Percentiles rank a stretch among this genome's conserved stretches.
Conservation (phyloP, 768 basidiomycete genomes). For the Glaciozyma antarctica region DNA sequence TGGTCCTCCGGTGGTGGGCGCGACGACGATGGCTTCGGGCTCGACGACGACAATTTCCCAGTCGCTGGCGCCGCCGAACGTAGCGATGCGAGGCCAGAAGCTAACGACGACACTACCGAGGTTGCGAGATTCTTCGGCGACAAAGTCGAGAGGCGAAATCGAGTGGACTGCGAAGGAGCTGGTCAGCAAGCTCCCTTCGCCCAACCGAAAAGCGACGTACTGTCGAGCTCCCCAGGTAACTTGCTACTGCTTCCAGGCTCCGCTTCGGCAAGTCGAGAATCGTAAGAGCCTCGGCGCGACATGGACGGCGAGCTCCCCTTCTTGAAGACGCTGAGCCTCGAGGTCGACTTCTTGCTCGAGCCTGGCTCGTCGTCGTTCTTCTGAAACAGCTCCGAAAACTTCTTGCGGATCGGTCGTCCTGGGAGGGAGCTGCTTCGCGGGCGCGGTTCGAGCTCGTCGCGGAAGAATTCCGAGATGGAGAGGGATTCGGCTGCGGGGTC, state of each 20-base stretch:
- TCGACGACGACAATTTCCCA: slow-evolving; percentile 35
- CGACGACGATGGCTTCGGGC: slow-evolving; percentile 56
- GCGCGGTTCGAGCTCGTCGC: not conserved
- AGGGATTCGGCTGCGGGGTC: not conserved
- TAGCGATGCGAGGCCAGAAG: slow-evolving; percentile 41
- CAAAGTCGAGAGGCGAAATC: slow-evolving; percentile 46
- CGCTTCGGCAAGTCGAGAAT: not conserved
- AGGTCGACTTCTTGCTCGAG: slow-evolving; percentile 9
- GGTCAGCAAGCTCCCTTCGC: not conserved
- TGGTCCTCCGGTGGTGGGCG: slow-evolving; percentile 50
- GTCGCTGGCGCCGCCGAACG: not conserved
- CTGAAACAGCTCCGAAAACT: slow-evolving; percentile 1
- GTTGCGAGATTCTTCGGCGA: slow-evolving; percentile 76
- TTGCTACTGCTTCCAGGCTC: not conserved
- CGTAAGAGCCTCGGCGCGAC: slow-evolving; percentile 15
- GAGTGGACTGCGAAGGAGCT: slow-evolving; percentile 11
- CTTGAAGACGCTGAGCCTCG: slow-evolving; percentile 14
- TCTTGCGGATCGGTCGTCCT: not conserved
- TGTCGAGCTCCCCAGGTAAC: not conserved
- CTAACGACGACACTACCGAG: slow-evolving; percentile 70
- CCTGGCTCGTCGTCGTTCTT: not conserved
- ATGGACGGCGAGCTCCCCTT: not conserved
- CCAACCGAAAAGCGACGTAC: not conserved
- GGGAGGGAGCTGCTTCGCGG: not conserved
- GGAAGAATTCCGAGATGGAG: slow-evolving; percentile 29